Evolutionary conservation across 1,284 basidiomycete species (phyloP).

Genomic region (Fomes fomentarius): DNA sequence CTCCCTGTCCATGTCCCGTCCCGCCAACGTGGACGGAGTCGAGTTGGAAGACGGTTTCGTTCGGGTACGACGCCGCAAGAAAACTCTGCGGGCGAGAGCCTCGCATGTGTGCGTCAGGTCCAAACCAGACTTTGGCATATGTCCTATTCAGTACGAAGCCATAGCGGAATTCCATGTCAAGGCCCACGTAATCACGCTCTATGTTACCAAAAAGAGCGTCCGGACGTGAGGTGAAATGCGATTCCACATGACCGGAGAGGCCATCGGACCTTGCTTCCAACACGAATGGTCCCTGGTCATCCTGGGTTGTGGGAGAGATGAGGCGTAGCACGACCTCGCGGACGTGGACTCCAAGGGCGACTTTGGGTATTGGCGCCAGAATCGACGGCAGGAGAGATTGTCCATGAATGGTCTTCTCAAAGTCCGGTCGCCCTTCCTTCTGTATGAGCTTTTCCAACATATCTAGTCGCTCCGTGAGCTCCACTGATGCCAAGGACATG

Average conservation of each 20-base stretch:
- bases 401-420: constrained; percentile 25
- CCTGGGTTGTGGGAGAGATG: constrained; percentile 44
- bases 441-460: constrained; percentile 46
- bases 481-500: constrained; percentile 47
- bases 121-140: constrained; percentile 30
- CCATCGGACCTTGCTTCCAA: constrained; percentile 43
- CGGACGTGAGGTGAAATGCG: constrained; percentile 27
- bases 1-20: constrained; percentile 48
- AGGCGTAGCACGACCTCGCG: constrained; percentile 51
- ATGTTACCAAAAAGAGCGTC: constrained; percentile 25
- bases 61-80: constrained; percentile 25
- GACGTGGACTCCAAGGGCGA: constrained; percentile 49
- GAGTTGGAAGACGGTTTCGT: constrained; percentile 52
- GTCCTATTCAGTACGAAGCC: constrained; percentile 26
- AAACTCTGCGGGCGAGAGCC: constrained; percentile 14
- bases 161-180: constrained; percentile 30
- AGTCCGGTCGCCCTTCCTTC: constrained; percentile 18
- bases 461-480: constrained; percentile 56
- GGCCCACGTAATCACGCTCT: constrained; percentile 26
- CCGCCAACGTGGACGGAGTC: constrained; percentile 56
- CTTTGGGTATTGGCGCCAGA: constrained; percentile 52
- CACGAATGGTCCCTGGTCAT: constrained; percentile 45
- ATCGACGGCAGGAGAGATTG: constrained; percentile 34
- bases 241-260: constrained; percentile 24
- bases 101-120: constrained; percentile 19